Conservation (phyloP, 1,139 yeast genomes). For the Magnusiomyces sp. region DNA sequence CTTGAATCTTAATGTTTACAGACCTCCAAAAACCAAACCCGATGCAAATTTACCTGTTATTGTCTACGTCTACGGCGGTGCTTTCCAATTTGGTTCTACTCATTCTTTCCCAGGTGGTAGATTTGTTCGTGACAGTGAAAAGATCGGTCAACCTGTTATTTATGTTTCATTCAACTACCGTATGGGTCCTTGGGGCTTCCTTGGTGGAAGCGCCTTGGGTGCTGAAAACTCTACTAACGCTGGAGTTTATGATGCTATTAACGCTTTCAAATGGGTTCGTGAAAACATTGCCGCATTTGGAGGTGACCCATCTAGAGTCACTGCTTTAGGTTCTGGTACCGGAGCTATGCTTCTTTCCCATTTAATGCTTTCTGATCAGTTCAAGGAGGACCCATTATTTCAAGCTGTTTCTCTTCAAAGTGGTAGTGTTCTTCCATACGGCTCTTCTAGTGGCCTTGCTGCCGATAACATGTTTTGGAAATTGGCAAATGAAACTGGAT, state of each 20-base stretch:
- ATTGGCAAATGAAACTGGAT: constrained; percentile 14
- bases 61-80: constrained; percentile 31
- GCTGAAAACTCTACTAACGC: constrained; percentile 22
- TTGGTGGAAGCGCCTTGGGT: constrained; percentile 21
- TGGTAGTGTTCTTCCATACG: constrained; percentile 13
- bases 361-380: constrained; percentile 22
- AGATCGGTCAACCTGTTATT: constrained; percentile 17
- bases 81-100: constrained; percentile 21
- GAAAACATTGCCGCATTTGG: constrained; percentile 33
- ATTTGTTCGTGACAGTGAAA: constrained; percentile 12
- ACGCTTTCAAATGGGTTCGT: constrained; percentile 34
- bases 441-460: constrained; percentile 7
- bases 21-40: constrained; percentile 15
- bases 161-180: constrained; percentile 24
- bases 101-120: constrained; percentile 14
- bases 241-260: constrained; percentile 32
- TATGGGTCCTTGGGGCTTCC: constrained; percentile 28
- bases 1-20: constrained; percentile 18
- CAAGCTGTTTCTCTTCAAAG: constrained; percentile 25
- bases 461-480: constrained; percentile 18
- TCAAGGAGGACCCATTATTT: constrained; percentile 20
- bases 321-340: constrained; percentile 35
- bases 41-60: constrained; percentile 21
- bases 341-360: constrained; percentile 31
- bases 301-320: constrained; percentile 33